Evolutionary conservation across 176 grass and related monocot species (phyloP).

Genomic region (Echinochloa phyllopogon): DNA sequence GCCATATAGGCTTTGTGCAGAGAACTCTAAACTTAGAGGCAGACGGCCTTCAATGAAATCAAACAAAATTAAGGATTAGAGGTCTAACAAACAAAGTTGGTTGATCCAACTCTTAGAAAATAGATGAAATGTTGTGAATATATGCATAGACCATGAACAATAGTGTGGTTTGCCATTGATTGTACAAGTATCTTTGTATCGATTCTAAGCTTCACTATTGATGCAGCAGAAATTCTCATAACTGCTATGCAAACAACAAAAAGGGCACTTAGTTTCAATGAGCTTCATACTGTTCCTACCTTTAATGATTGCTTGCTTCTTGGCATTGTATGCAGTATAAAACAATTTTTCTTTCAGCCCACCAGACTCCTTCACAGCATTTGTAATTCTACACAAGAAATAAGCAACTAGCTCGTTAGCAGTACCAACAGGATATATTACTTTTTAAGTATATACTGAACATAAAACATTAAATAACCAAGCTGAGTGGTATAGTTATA

Average conservation of each 20-base stretch:
- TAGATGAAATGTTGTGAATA: conserved; percentile 11
- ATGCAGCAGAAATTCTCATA: conserved; percentile 16
- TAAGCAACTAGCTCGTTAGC: conserved; percentile 30
- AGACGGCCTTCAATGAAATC: neutral
- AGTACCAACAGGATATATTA: neutral
- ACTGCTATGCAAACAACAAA: conserved; percentile 21
- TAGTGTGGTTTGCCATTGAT: neutral
- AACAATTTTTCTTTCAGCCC: conserved; percentile 71
- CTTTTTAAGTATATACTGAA: neutral
- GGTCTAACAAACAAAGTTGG: neutral
- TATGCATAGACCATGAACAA: conserved; percentile 14
- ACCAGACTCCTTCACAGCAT: conserved; percentile 93
- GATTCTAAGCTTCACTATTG: conserved; percentile 11
- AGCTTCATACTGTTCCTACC: conserved; percentile 49
- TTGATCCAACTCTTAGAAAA: neutral
- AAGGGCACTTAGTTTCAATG: neutral
- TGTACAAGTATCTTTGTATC: neutral
- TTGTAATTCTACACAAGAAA: conserved; percentile 64
- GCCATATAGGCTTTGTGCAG: neutral
- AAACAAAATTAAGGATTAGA: conserved; percentile 7
- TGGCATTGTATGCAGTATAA: conserved; percentile 63
- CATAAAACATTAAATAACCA: conserved; percentile 26
- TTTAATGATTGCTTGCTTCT: conserved; percentile 69
- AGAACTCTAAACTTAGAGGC: neutral
- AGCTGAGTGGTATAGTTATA: conserved; percentile 37